Evolutionary conservation across 345 rosid genomes (phyloP), one percentile per base, ranked within the genome.

Genomic region (Raphanus raphanistrum): DNA sequence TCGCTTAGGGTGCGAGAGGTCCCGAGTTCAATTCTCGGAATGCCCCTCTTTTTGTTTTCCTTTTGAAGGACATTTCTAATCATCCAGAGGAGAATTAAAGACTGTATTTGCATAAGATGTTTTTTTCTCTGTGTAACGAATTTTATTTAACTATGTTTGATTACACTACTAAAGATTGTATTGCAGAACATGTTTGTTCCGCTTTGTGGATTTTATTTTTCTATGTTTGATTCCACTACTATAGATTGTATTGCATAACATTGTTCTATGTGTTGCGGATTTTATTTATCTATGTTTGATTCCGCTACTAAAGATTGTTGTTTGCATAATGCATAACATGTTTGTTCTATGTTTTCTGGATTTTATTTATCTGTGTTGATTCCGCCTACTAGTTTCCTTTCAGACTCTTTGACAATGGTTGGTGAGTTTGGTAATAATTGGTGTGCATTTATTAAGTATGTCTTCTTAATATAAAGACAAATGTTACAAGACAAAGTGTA

Each of bases 1-100:
- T 90, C 89, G 95, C 90, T 92, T 92, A 84, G 88, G 90, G 90
- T 88, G 88, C 88, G 85, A 90, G 90, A 87, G 90, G 90, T 86
- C 89, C 87, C 87, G 88, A 89, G 90, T 85, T 84, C 91, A 85
- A 89, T 84, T 57, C 61, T 21, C 60, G 27, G 60, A 55, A 55
- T 55, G 12, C 60, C 60, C 58, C 60, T 21, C 21, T 21, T 21
- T 3, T 25, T n/a, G n/a, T 26, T 11, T 27, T 66, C 3, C 8
- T 48, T 27, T n/a, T 9, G 21, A 21, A 3, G n/a, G 50, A 41
- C n/a, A 35, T 41, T 41, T 41, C 13, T 41, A 41, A 41, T 41
- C 4, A 52, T 15, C 10, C 15, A 29, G 45, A 61, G 65, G 21
- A 29, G 50, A 41, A 45, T 45, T 45, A 4, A 45, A 45, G 52